Base-by-base conservation (phyloP, 1,284 basidiomycete genomes). In the Polyporus tsugae region DNA sequence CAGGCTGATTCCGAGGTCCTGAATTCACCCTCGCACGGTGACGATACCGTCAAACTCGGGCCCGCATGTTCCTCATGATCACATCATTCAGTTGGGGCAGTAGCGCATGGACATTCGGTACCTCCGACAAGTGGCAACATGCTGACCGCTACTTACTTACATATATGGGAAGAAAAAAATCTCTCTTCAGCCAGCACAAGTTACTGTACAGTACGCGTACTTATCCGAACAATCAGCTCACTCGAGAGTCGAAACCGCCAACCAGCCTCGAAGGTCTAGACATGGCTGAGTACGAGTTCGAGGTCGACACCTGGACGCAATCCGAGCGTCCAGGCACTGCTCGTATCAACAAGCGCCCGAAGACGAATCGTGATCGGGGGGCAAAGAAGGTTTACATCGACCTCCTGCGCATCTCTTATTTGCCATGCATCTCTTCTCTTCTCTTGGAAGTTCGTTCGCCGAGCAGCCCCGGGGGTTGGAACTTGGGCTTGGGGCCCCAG, bases 321-420 rank as follows among this genome's bases (percentile, higher is more conserved):
- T n/a, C n/a, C n/a, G n/a, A n/a, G n/a, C 22, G 25, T 53, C 25
- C 49, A 53, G 46, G 46, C 46, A 49, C 46, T 33, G 52, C 49
- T 11, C 5, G 15, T 35, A 0, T 5, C 29, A 35, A 33, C 52
- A 35, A 55, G 52, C 52, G 52, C 52, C 33, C 9, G 7, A 33
- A 17, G 5, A 33, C 25, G 6, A 53, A 53, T 53, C 52, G 29
- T 15, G 52, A 55, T 55, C 52, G 33, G 52, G 22, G 29, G 44
- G 19, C 15, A 49, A 49, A 22, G n/a, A 49, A 49, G n/a, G 44
- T 52, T 52, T 22, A 52, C 29, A 15, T 22, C 22, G 25, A 52
- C 25, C 22, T 4, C 52, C 52, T 35, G 52, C 33, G 52, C 29
- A 17, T 55, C 13, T 35, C 52, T 55, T 4, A 46, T 9, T 22